These are phyloP conservation scores for Penicillium silybi DNA, from an alignment of 495 filamentous ascomycete genomes.

Conservation along the genomic window DNA sequence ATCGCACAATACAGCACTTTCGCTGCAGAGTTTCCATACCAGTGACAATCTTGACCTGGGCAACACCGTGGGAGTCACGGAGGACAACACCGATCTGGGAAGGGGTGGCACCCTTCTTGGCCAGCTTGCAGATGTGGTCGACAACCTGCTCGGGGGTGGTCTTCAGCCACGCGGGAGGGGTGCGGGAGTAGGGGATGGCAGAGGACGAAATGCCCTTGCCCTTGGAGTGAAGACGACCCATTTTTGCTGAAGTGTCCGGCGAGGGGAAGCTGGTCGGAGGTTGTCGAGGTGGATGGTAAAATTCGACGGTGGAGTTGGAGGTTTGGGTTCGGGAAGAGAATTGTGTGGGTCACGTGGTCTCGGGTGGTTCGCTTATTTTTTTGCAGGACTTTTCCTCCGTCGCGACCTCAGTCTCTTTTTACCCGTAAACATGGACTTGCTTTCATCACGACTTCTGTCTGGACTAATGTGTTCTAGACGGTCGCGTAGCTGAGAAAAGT, in stretches of 20 bases:
- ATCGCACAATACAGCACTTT: neutral
- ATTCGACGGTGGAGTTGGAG: conserved; percentile 7
- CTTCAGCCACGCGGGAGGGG: conserved; percentile 87
- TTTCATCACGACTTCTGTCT: neutral
- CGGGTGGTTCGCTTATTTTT: conserved; percentile 20
- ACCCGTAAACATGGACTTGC: neutral
- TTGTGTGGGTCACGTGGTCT: conserved; percentile 26
- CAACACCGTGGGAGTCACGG: conserved; percentile 93
- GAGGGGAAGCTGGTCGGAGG: conserved; percentile 33
- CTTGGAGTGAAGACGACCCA: conserved; percentile 99
- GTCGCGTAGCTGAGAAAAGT: neutral
- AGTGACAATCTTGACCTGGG: conserved; percentile 94
- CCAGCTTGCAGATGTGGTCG: conserved; percentile 98
- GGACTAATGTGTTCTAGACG: conserved; percentile 5
- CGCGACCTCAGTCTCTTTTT: neutral
- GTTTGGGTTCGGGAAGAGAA: conserved; percentile 1
- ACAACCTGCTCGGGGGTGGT: conserved; percentile 85
- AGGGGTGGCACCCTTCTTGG: conserved; percentile 93
- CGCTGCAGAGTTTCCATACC: conserved; percentile 54
- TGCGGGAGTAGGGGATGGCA: conserved; percentile 94
- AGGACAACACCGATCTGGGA: conserved; percentile 98
- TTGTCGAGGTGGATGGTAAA: conserved; percentile 35
- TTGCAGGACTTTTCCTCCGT: conserved; percentile 5
- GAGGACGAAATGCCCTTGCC: conserved; percentile 97
- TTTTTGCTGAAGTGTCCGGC: conserved; percentile 44